Percentiles rank a stretch among this genome's conserved stretches.
Evolutionary conservation across 164 flowering plant species (phyloP).

Genomic region (Stephania cephalantha): DNA sequence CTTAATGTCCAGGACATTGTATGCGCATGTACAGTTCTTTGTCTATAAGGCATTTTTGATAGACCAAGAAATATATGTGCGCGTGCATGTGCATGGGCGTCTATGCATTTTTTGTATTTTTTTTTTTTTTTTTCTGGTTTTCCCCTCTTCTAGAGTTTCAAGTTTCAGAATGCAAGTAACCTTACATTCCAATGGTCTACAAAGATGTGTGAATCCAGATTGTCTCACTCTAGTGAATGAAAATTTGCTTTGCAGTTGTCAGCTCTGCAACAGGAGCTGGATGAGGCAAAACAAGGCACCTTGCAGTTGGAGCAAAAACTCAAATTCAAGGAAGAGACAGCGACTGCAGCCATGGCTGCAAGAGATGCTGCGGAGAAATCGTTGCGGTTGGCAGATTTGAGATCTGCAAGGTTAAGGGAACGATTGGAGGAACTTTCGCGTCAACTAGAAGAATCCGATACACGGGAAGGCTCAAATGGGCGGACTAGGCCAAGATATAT

Average conservation of each 20-base stretch:
- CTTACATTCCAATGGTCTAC: too few species aligned
- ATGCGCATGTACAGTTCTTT: too few species aligned
- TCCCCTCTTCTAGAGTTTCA: not conserved
- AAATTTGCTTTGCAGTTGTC: slow-evolving; percentile 46
- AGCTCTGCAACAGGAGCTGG: slow-evolving; percentile 59
- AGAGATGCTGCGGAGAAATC: slow-evolving; percentile 95
- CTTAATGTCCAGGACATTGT: too few species aligned
- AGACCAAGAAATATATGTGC: too few species aligned
- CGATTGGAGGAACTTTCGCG: slow-evolving; percentile 80
- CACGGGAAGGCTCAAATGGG: slow-evolving; percentile 38
- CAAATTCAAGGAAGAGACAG: slow-evolving; percentile 89
- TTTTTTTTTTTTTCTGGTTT: not conserved
- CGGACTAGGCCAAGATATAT: slow-evolving; percentile 49
- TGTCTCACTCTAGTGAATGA: slow-evolving; percentile 1
- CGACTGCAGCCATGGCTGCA: slow-evolving; percentile 92
- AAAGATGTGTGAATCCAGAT: not conserved
- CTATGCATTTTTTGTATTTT: too few species aligned
- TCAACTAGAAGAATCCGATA: slow-evolving; percentile 72
- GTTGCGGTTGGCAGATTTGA: slow-evolving; percentile 66
- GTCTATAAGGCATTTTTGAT: too few species aligned
- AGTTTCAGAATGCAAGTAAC: too few species aligned
- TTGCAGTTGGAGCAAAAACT: slow-evolving; percentile 74
- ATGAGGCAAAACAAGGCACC: slow-evolving; percentile 71
- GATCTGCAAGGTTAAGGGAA: slow-evolving; percentile 77
- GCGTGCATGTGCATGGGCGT: too few species aligned